Evolutionary conservation across 1,139 yeast species (phyloP).

Genomic region (Diutina scorzettiae): DNA sequence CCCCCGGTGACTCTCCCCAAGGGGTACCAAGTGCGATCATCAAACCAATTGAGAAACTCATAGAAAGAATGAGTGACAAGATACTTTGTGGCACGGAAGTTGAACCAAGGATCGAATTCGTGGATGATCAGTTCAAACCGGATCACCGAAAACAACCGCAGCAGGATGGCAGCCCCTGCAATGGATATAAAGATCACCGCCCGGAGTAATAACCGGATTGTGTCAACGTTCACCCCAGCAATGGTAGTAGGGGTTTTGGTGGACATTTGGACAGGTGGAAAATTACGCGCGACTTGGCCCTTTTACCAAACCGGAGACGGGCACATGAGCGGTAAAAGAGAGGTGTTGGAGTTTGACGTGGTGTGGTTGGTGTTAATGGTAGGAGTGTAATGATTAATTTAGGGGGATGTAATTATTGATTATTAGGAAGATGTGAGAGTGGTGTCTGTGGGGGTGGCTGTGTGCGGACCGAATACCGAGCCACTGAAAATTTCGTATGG

Average conservation of each 20-base stretch:
- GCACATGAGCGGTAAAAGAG: no score
- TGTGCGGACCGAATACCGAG: no score
- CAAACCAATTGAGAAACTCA: conserved; percentile 96
- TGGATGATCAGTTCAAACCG: conserved; percentile 94
- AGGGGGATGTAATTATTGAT: no score
- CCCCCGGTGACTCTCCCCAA: conserved; percentile 99
- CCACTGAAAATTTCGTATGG: no score
- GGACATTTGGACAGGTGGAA: not conserved
- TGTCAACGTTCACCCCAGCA: conserved; percentile 9
- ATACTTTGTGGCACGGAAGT: conserved; percentile 88
- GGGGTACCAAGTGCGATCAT: conserved; percentile 98
- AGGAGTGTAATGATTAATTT: no score
- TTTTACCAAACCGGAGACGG: no score
- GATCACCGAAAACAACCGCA: conserved; percentile 71
- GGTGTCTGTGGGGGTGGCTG: no score
- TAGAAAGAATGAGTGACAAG: conserved; percentile 74
- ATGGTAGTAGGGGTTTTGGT: conserved; percentile 3
- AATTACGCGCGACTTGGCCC: not conserved
- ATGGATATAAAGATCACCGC: conserved; percentile 56
- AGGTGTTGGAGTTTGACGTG: no score
- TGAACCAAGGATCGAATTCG: conserved; percentile 99
- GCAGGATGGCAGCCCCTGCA: conserved; percentile 84
- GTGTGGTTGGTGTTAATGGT: no score
- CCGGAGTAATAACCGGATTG: conserved; percentile 41
- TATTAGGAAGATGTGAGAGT: no score